Base-by-base conservation (phyloP, 192 early-diverging fungal genomes). In the Backusella tuberculispora region DNA sequence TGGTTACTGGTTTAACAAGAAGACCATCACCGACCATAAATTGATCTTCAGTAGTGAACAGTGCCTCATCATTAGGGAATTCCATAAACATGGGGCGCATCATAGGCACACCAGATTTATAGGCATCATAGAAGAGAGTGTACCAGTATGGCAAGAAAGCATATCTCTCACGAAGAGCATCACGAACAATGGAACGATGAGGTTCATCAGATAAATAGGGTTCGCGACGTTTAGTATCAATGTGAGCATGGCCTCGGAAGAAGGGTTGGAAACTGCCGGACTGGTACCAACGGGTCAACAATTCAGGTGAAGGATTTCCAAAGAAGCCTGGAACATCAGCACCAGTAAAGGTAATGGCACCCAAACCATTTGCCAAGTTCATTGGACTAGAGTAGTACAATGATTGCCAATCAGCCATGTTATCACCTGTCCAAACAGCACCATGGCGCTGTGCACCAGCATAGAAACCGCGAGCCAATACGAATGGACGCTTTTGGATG, bases 211-310 rank as follows among this genome's bases (percentile, higher is more conserved):
- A 89, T 24, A 99, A 74, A 94, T 96, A 99, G 7, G 98, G 98
- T 78, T 99, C 98, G 43, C 97, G 91, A 40, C 98, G 92, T 79
- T 96, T 97, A 29, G 96, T 95, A 83, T 98, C 97, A 69, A 98
- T 93, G 80, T 99, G 97, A 4, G 98, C 96, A 80, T 99, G 98
- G 3, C 90, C 98, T 37, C 98, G 91, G 90, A 98, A 95, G 83
- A 99, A 99, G 12, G 98, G 98, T 72, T 99, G 95, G 83, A 93
- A 97, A 40, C 92, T 90, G 10, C 89, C 98, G 13, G 92, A 86
- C 85, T 99, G 98, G 82, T 98, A 99, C 98, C 98, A 99, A n/a
- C 98, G 92, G 14, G 91, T 83, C 69, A 98, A 84, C n/a, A 99
- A 84, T 71, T 96, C 92, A 1, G 92, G 73, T 4, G 93, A 90